These are phyloP conservation scores for Blastocladiella britannica DNA, from an alignment of 192 early-diverging fungal genomes.

Conservation along the genomic window DNA sequence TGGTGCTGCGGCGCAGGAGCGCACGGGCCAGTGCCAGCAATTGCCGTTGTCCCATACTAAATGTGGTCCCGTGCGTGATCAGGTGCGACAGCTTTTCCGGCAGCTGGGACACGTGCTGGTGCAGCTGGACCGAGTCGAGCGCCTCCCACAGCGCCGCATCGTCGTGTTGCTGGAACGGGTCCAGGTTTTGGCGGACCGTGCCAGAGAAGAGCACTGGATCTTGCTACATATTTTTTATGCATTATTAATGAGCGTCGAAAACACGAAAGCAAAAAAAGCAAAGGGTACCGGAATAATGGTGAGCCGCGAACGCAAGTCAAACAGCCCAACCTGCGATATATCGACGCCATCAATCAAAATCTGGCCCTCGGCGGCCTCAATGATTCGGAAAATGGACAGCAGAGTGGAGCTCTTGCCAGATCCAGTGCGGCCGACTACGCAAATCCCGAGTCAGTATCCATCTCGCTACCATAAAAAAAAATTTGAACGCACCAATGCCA, in stretches of 20 bases:
- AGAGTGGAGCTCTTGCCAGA: slow-evolving; percentile 22
- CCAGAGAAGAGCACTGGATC: slow-evolving; percentile 44
- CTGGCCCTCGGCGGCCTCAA: slow-evolving; percentile 12
- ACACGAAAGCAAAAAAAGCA: no score
- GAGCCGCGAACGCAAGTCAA: slow-evolving; percentile 27
- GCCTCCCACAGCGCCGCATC: slow-evolving; percentile 28
- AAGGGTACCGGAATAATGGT: slow-evolving; percentile 65
- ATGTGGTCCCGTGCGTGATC: slow-evolving; percentile 15
- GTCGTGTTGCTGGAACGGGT: slow-evolving; percentile 30
- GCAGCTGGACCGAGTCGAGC: slow-evolving; percentile 4
- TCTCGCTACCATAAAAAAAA: slow-evolving; percentile 1
- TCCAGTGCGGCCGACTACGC: slow-evolving; percentile 22
- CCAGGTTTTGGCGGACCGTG: slow-evolving; percentile 44
- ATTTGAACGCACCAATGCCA: neutral
- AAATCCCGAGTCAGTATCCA: slow-evolving; percentile 3
- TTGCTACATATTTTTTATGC: slow-evolving; percentile 6
- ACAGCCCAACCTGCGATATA: slow-evolving; percentile 2
- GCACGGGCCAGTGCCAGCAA: slow-evolving; percentile 38
- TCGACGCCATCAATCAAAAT: slow-evolving; percentile 16
- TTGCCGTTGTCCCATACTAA: slow-evolving; percentile 34
- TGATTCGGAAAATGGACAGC: slow-evolving; percentile 7
- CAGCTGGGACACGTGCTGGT: neutral
- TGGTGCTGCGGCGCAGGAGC: slow-evolving; percentile 21
- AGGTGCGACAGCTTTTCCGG: neutral
- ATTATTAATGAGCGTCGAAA: no score